Percentiles rank a stretch among this genome's conserved stretches.
Conservation (phyloP, 768 basidiomycete species). For the Lentinula detonsa region DNA sequence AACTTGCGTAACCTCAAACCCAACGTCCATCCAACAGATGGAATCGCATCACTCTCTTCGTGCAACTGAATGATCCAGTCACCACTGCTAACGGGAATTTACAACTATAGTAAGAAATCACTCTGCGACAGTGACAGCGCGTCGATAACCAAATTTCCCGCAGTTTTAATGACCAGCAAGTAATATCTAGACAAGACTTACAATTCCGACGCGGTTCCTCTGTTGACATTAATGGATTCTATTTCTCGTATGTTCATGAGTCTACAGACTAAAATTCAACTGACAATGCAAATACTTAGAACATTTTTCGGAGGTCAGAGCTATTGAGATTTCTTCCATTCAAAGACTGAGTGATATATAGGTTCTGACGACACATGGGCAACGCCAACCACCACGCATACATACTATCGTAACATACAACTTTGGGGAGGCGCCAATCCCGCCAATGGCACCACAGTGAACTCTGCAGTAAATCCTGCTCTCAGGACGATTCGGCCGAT, state of each 20-base stretch:
- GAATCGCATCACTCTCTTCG: constrained; percentile 67
- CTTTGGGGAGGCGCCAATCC: constrained; percentile 52
- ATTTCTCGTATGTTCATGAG: constrained; percentile 57
- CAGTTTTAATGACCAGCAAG: constrained; percentile 67
- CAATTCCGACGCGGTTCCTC: constrained; percentile 52
- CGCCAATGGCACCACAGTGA: constrained; percentile 26
- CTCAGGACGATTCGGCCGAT: background rate
- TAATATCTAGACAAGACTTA: constrained; percentile 52
- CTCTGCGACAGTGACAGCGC: background rate
- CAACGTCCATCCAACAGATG: constrained; percentile 34
- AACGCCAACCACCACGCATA: constrained; percentile 57
- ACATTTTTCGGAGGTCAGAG: constrained; percentile 75
- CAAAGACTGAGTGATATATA: constrained; percentile 12
- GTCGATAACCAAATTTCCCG: background rate
- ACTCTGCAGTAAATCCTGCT: background rate
- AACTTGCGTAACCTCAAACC: background rate
- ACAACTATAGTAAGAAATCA: constrained; percentile 51
- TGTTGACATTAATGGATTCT: constrained; percentile 62
- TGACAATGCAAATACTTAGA: constrained; percentile 23
- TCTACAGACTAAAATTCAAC: background rate
- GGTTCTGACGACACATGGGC: constrained; percentile 69
- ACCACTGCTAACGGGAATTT: constrained; percentile 71
- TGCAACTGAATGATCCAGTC: constrained; percentile 70
- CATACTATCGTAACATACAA: constrained; percentile 72
- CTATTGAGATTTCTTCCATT: background rate